These are phyloP conservation scores for Myochromella boudieri DNA, from an alignment of 768 basidiomycete species.

Conservation along the genomic window DNA sequence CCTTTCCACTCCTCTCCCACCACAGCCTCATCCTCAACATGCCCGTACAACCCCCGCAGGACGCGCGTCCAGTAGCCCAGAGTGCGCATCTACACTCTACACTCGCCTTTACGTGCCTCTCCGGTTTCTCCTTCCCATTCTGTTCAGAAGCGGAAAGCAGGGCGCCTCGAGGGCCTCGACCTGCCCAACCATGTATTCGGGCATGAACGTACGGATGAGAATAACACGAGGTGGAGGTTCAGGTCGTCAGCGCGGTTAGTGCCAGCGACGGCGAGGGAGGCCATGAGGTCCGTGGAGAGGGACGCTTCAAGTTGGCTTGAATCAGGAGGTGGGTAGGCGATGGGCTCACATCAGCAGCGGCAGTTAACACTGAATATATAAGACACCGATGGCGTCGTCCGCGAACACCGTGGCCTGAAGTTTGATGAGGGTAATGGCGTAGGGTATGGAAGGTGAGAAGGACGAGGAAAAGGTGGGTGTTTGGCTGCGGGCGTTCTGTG, in stretches of 20 bases:
- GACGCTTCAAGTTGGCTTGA: constrained; percentile 89
- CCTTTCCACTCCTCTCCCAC: constrained; percentile 61
- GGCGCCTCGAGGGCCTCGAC: constrained; percentile 20
- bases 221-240: constrained; percentile 81
- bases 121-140: constrained; percentile 35
- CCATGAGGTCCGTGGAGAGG: constrained; percentile 91
- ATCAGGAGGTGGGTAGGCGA: constrained; percentile 84
- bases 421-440: too few relatives aligned
- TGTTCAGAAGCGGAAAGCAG: constrained; percentile 7
- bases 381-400: too few relatives aligned
- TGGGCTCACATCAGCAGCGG: constrained; percentile 66
- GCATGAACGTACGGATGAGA: constrained; percentile 27
- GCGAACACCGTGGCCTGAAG: too few relatives aligned
- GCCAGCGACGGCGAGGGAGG: constrained; percentile 84
- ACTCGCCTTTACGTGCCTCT: constrained; percentile 74
- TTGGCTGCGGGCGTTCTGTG: too few relatives aligned
- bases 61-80: constrained; percentile 88
- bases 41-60: constrained; percentile 98
- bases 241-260: constrained; percentile 99
- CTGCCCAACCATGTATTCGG: constrained; percentile 20
- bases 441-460: constrained; percentile 74
- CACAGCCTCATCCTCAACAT: constrained; percentile 69
- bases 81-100: constrained; percentile 77
- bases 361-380: too few relatives aligned
- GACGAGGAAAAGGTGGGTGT: constrained; percentile 50